Conservation (phyloP, 768 basidiomycete genomes). For the Termitomyces sp. region DNA sequence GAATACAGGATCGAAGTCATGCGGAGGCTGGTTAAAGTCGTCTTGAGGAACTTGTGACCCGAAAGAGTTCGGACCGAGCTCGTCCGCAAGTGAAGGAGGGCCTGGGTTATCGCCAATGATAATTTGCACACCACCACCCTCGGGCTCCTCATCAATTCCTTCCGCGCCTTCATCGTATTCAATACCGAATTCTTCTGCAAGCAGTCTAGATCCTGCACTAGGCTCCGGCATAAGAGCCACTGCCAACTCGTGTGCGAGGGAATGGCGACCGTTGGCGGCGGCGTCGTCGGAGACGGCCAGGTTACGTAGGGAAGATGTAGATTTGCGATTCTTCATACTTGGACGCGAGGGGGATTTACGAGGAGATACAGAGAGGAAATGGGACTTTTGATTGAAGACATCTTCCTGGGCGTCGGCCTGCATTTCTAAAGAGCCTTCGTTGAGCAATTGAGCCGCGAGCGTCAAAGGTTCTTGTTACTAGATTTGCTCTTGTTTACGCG, state of each 20-base stretch:
- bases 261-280: constrained; percentile 49
- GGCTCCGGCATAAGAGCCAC: constrained; percentile 88
- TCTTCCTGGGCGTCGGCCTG: constrained; percentile 28
- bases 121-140: constrained; percentile 30
- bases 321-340: constrained; percentile 38
- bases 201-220: constrained; percentile 66
- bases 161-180: constrained; percentile 88
- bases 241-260: constrained; percentile 84
- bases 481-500: constrained; percentile 21
- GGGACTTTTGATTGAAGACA: constrained; percentile 23
- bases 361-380: constrained; percentile 30
- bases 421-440: constrained; percentile 4
- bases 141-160: constrained; percentile 59
- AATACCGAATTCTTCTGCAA: constrained; percentile 87
- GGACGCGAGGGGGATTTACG: constrained; percentile 34
- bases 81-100: constrained; percentile 40
- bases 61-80: constrained; percentile 31
- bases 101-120: constrained; percentile 23
- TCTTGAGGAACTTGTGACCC: constrained; percentile 20
- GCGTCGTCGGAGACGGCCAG: constrained; percentile 38
- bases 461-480: constrained; percentile 6
- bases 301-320: constrained; percentile 48
- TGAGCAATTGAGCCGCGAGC: not conserved
- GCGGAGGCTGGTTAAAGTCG: constrained; percentile 25
- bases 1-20: constrained; percentile 45